phyloP scores from a whole-genome alignment of 768 basidiomycete genomes.

The Flagelloscypha sp. region DNA sequence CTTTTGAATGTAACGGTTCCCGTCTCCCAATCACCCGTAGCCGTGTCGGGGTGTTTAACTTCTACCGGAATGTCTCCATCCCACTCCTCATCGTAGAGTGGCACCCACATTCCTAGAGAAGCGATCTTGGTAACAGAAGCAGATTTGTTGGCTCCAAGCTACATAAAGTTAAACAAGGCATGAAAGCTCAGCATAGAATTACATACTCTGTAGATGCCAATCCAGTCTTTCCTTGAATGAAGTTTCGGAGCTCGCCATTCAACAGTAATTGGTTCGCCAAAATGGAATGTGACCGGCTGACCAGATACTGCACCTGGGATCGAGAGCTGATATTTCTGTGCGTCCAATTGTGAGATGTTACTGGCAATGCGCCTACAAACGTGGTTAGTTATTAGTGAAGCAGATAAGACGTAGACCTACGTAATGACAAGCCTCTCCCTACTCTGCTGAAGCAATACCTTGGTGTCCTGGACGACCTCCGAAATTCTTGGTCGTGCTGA shows the following conservation, averaged over 20 bases:
- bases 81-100: constrained; percentile 89
- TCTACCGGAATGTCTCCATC: constrained; percentile 74
- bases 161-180: constrained; percentile 8
- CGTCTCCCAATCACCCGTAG: constrained; percentile 35
- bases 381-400: constrained; percentile 1
- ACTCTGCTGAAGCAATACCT: constrained; percentile 82
- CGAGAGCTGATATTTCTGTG: constrained; percentile 67
- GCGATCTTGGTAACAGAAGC: constrained; percentile 75
- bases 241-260: constrained; percentile 80
- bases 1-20: constrained; percentile 72
- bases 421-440: constrained; percentile 88
- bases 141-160: constrained; percentile 86
- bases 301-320: constrained; percentile 44
- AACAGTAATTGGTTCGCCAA: constrained; percentile 84
- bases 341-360: constrained; percentile 75
- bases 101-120: constrained; percentile 87
- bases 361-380: constrained; percentile 52
- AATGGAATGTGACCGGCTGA: constrained; percentile 76
- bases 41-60: constrained; percentile 24
- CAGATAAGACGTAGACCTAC: constrained; percentile 35
- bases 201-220: constrained; percentile 79
- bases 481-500: constrained; percentile 81
- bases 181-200: neutral
- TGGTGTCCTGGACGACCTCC: constrained; percentile 90
- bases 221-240: constrained; percentile 93